Conservation (phyloP, 169 alveolate species). For the Theileria luwenshuni region DNA sequence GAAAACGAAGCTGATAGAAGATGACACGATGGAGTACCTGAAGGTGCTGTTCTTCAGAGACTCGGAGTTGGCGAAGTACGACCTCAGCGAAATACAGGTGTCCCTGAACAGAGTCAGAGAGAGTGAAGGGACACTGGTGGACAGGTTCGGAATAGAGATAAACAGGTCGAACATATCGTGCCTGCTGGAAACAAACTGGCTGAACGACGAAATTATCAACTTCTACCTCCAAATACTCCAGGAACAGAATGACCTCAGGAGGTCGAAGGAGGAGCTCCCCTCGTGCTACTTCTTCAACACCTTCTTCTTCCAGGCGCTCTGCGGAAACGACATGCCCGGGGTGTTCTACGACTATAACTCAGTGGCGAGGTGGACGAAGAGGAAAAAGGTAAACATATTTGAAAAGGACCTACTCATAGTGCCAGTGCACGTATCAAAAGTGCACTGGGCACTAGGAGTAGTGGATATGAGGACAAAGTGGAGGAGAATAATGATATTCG, state of each 20-base stretch:
- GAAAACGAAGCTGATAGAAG: not conserved
- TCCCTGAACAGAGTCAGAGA: slow-evolving; percentile 1
- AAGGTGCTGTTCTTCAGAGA: slow-evolving; percentile 29
- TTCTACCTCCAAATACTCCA: slow-evolving; percentile 84
- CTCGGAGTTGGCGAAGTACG: not conserved
- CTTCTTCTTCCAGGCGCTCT: slow-evolving; percentile 78
- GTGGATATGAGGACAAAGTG: slow-evolving; percentile 75
- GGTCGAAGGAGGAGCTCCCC: not conserved
- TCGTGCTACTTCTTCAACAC: slow-evolving; percentile 81
- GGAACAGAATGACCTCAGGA: slow-evolving; percentile 66
- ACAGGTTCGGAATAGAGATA: slow-evolving; percentile 57
- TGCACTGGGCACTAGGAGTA: slow-evolving; percentile 87
- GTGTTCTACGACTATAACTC: slow-evolving; percentile 75
- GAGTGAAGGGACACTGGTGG: slow-evolving; percentile 22
- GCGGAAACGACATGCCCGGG: slow-evolving; percentile 47
- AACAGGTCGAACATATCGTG: slow-evolving; percentile 58
- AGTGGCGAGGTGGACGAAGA: slow-evolving; percentile 83
- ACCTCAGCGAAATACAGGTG: not conserved
- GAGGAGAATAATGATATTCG: slow-evolving; percentile 73
- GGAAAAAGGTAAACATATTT: slow-evolving; percentile 82
- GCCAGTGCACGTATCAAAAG: slow-evolving; percentile 80
- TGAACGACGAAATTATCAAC: slow-evolving; percentile 87
- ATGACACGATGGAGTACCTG: not conserved
- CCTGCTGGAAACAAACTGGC: slow-evolving; percentile 83
- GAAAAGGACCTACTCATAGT: slow-evolving; percentile 76